Evolutionary conservation across 176 grass and related monocot species (phyloP).

Genomic region (Triticum turgidum): DNA sequence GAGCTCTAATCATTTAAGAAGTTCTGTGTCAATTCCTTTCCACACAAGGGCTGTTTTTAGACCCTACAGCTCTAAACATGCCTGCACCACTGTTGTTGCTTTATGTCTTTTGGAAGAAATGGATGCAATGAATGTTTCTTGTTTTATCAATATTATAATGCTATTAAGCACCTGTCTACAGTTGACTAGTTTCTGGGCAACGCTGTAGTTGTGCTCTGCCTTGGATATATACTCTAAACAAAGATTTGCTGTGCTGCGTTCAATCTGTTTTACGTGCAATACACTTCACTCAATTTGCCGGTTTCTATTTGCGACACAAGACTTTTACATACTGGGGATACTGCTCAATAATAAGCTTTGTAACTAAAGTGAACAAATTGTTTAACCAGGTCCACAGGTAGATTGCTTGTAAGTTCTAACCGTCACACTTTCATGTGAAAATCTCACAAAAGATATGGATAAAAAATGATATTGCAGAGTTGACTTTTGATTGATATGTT

Average conservation of each 20-base stretch:
- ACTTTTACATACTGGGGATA: conserved; percentile 15
- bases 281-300: background rate
- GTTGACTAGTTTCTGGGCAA: background rate
- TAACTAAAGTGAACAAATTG: background rate
- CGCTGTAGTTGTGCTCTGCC: background rate
- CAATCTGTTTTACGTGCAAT: conserved; percentile 1
- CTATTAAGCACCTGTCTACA: background rate
- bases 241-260: background rate
- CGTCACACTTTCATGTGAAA: background rate
- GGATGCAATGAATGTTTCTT: background rate
- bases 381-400: conserved; percentile 3
- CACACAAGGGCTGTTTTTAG: background rate
- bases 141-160: background rate
- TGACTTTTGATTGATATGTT: background rate
- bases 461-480: conserved; percentile 12
- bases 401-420: conserved; percentile 3
- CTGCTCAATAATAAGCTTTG: background rate
- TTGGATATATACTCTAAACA: conserved; percentile 11
- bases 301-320: background rate
- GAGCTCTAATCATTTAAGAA: background rate
- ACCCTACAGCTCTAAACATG: background rate
- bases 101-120: conserved; percentile 23
- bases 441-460: background rate
- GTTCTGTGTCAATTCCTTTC: background rate
- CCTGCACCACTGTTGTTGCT: background rate